Conservation (phyloP, 2,329 filamentous ascomycete species). For the Elsinoe necatrix region DNA sequence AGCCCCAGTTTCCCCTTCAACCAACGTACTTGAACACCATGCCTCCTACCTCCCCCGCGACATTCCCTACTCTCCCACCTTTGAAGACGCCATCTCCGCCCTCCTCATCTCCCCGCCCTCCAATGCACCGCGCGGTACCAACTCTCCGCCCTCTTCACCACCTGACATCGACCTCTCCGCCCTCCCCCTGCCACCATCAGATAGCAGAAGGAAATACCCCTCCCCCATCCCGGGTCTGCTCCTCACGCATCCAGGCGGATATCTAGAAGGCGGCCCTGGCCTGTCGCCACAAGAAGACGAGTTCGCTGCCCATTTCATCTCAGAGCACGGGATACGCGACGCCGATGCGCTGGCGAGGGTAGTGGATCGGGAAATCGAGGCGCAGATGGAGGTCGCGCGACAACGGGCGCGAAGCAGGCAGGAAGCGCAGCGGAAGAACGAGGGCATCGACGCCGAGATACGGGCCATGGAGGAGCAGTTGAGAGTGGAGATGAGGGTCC, state of each 20-base stretch:
- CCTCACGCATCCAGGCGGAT: conserved; percentile 40
- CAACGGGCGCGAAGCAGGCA: conserved; percentile 29
- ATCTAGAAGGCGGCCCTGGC: conserved; percentile 40
- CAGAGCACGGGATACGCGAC: conserved; percentile 30
- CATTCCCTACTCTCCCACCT: conserved; percentile 36
- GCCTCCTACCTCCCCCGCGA: conserved; percentile 37
- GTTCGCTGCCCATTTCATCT: conserved; percentile 35
- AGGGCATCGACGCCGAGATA: conserved; percentile 36
- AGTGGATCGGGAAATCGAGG: conserved; percentile 27
- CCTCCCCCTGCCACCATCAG: conserved; percentile 37
- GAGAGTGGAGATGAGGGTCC: conserved; percentile 37
- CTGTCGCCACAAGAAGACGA: conserved; percentile 30
- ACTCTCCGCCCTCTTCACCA: conserved; percentile 21
- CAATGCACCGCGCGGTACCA: conserved; percentile 24
- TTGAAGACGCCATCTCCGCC: conserved; percentile 38
- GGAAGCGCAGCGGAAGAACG: conserved; percentile 34
- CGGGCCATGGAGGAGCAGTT: conserved; percentile 37
- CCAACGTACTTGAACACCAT: conserved; percentile 16
- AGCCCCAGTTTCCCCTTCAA: neutral
- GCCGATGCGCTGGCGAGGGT: conserved; percentile 30
- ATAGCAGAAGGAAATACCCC: conserved; percentile 35
- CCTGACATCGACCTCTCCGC: conserved; percentile 26
- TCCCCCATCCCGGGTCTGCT: conserved; percentile 37
- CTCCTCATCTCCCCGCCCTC: conserved; percentile 30
- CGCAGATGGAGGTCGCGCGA: conserved; percentile 25